Evolutionary conservation across 2,329 filamentous ascomycete species (phyloP), one percentile per base, ranked within the genome.

Genomic region (Hymenoscyphus fraxineus): DNA sequence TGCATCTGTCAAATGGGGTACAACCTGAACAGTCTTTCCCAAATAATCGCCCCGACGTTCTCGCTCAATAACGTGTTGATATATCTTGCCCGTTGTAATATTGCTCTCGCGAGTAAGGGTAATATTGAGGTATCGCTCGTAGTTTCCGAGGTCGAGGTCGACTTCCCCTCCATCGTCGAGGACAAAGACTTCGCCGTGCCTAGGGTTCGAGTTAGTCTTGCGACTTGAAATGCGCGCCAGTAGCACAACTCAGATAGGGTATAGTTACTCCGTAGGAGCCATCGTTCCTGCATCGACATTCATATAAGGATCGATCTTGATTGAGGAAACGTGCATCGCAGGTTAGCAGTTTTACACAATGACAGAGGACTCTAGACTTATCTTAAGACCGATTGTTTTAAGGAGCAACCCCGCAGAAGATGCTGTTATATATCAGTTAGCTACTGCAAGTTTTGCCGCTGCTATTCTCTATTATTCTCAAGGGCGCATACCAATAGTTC

Each of bases 51-150:
- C 85, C 51, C 78, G 78, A 32, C 84, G 79, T 74, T 86, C 84
- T 66, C 86, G 87, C 73, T 93, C 86, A 72, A 97, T 93, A 62
- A 97, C 93, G 73, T 90, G 87, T 74, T 92, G 84, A 79, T 97
- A 98, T 71, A 98, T 92, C 81, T 98, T 97, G 75, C 95, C 95
- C 6, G 94, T 97, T 3, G 95, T 99, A 78, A 99, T 96, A 78
- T 98, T 98, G 81, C 94, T 92, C 72, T 97, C 93, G 67, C 88
- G 83, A 9, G 87, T 92, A 66, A 98, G 83, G 63, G 88, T 91
- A 69, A 94, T 88, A 73, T 89, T 88, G 62, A 97, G 87, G 76
- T 96, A 96, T 55, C 89, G 84, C 76, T 91, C 89, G 78, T 91
- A 91, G 77, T 91, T 91, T 69, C 89, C 89, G 40, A 92, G 81